Evolutionary conservation across 2,329 filamentous ascomycete genomes (phyloP).

Genomic region (Herpomyces periplanetae): DNA sequence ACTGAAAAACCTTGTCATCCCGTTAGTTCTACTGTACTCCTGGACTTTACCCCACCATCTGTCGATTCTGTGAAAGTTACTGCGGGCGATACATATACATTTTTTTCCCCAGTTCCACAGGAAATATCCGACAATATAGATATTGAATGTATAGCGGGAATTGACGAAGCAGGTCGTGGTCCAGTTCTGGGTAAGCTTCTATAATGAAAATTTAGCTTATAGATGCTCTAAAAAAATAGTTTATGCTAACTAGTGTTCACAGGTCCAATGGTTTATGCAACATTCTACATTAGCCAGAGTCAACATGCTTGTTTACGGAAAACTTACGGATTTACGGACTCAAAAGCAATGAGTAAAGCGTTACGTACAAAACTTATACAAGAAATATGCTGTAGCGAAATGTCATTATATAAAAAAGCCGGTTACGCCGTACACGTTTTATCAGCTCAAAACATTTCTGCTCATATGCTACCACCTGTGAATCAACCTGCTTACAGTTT

Average conservation of each 20-base stretch:
- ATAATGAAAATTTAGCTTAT: conserved; percentile 24
- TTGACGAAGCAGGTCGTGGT: conserved; percentile 73
- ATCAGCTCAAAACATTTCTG: conserved; percentile 42
- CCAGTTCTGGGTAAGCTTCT: conserved; percentile 58
- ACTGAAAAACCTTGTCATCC: too few relatives aligned
- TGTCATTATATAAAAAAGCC: conserved; percentile 17
- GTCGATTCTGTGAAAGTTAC: conserved; percentile 8
- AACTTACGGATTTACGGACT: conserved; percentile 67
- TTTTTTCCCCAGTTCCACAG: conserved; percentile 10
- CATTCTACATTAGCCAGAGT: conserved; percentile 28
- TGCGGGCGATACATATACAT: conserved; percentile 11
- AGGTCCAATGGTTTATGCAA: conserved; percentile 23
- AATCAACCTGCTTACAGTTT: conserved; percentile 30
- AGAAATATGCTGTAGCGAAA: conserved; percentile 22
- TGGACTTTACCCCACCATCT: conserved; percentile 12
- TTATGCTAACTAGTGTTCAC: conserved; percentile 4
- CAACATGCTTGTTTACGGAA: conserved; percentile 28
- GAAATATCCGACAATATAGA: conserved; percentile 9
- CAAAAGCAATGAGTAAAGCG: conserved; percentile 49
- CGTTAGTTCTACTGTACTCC: too few relatives aligned
- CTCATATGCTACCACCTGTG: conserved; percentile 27
- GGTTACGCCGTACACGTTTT: conserved; percentile 53
- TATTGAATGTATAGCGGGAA: conserved; percentile 34
- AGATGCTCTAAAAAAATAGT: conserved; percentile 2
- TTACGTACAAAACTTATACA: conserved; percentile 32